phyloP scores from a whole-genome alignment of 176 grass and related monocot species.

The Carex parvula region DNA sequence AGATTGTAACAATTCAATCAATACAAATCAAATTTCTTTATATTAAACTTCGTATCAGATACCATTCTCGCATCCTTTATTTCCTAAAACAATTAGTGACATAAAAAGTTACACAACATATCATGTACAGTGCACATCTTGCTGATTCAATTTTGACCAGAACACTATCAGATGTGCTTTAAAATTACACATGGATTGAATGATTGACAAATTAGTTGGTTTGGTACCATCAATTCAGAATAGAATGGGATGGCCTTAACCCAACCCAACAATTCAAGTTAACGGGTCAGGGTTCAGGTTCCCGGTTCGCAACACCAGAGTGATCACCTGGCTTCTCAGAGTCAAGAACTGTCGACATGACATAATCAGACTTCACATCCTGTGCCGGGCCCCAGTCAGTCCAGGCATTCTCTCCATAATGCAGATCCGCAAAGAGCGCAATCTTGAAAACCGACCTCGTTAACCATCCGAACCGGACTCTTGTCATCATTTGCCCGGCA shows the following conservation, averaged over 20 bases:
- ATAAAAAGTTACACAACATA: neutral
- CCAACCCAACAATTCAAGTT: neutral
- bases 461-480: constrained; percentile 36
- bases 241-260: neutral
- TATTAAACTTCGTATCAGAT: no score
- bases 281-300: neutral
- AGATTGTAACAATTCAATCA: no score
- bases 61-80: neutral
- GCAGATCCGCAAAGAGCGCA: constrained; percentile 78
- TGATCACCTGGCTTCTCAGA: constrained; percentile 63
- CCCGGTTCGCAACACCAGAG: neutral
- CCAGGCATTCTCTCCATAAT: constrained; percentile 93
- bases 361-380: constrained; percentile 59
- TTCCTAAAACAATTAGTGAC: neutral
- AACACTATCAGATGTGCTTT: neutral
- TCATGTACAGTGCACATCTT: neutral
- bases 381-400: constrained; percentile 73
- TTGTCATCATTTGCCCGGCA: neutral
- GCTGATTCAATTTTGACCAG: neutral
- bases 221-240: neutral
- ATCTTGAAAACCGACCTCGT: constrained; percentile 55
- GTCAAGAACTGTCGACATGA: constrained; percentile 73
- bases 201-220: neutral
- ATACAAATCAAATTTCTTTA: no score
- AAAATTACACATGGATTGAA: neutral